Evolutionary conservation across 202 grass and related monocot genomes (phyloP).

Genomic region (Setaria italica): DNA sequence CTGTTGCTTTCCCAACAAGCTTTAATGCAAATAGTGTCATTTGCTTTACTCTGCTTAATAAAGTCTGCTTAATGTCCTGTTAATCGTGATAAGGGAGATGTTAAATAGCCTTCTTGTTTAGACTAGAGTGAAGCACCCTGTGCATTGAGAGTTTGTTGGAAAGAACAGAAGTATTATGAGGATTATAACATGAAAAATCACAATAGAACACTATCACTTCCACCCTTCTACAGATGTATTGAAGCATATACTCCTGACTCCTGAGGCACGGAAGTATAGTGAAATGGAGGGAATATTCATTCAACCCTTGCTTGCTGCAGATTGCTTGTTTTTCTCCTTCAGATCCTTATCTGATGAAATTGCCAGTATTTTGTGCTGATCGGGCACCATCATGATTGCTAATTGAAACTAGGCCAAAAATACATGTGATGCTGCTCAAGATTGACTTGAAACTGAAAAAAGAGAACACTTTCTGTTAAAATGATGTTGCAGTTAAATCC

Average conservation of each 20-base stretch:
- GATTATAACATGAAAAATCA: not conserved
- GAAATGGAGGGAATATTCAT: not conserved
- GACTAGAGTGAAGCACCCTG: not conserved
- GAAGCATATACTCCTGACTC: not conserved
- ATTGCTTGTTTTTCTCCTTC: not conserved
- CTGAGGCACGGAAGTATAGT: too few species aligned
- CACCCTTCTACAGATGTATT: not conserved
- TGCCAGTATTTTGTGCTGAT: not conserved
- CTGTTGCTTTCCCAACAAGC: not conserved
- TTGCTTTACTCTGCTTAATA: not conserved
- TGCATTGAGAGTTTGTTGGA: not conserved
- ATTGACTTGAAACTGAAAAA: not conserved
- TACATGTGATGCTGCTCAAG: not conserved
- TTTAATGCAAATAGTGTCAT: not conserved
- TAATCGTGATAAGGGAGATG: not conserved
- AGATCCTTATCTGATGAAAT: not conserved
- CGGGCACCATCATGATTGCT: not conserved
- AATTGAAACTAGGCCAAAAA: constrained; percentile 4
- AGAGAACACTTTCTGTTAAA: not conserved
- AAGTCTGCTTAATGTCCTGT: not conserved
- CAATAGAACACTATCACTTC: not conserved
- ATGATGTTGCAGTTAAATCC: not conserved
- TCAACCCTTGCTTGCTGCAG: not conserved
- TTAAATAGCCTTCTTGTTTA: not conserved
- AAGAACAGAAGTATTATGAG: not conserved